Conservation (phyloP, 164 flowering plant genomes). For the Dillenia suffruticosa region DNA sequence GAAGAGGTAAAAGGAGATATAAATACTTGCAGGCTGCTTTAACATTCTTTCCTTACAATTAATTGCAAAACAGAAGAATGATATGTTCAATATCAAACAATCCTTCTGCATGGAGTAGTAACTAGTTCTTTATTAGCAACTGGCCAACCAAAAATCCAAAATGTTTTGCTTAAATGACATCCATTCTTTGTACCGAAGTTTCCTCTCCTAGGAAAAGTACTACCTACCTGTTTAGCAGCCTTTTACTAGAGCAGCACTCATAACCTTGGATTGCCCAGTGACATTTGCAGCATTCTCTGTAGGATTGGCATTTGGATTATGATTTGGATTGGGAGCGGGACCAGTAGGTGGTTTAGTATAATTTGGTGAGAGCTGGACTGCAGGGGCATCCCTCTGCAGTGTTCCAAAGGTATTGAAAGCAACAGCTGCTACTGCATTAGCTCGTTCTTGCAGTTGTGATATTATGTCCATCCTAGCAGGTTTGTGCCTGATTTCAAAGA, state of each 20-base stretch:
- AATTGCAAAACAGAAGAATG: too few species aligned
- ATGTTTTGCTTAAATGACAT: too few species aligned
- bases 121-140: too few species aligned
- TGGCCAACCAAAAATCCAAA: too few species aligned
- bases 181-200: too few species aligned
- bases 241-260: slow-evolving; percentile 76
- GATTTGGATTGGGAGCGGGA: slow-evolving; percentile 1
- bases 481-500: not conserved
- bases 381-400: slow-evolving; percentile 88
- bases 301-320: slow-evolving; percentile 14
- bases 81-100: too few species aligned
- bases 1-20: too few species aligned
- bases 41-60: too few species aligned
- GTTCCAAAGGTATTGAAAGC: slow-evolving; percentile 81
- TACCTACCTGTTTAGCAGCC: slow-evolving; percentile 85
- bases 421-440: slow-evolving; percentile 51
- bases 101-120: too few species aligned
- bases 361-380: slow-evolving; percentile 69
- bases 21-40: too few species aligned
- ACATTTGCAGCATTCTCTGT: slow-evolving; percentile 36
- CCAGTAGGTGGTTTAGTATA: slow-evolving; percentile 72
- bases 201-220: not conserved
- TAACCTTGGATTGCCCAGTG: slow-evolving; percentile 69
- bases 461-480: slow-evolving; percentile 65
- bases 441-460: slow-evolving; percentile 85